Percentiles rank a stretch among this genome's conserved stretches.
These are phyloP conservation scores for Cryphonectria nitschkei DNA, from an alignment of 2,329 filamentous ascomycete species.

Conservation along the genomic window DNA sequence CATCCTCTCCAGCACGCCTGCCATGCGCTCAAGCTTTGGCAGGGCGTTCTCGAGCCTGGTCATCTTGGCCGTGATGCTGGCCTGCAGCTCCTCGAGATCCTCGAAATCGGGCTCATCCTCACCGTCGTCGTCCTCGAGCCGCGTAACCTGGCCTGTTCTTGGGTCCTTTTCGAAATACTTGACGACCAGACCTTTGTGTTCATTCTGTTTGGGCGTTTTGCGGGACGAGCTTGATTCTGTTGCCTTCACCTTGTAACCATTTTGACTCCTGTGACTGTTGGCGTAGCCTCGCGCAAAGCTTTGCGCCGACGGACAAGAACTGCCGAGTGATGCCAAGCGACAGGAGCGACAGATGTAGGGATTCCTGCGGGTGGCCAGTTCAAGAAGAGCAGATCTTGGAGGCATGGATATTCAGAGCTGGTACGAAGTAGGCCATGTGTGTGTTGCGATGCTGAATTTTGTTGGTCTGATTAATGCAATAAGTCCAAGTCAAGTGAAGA, in stretches of 20 bases:
- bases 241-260: not conserved
- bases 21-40: slow-evolving; percentile 14
- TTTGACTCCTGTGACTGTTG: slow-evolving; percentile 5
- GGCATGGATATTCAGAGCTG: slow-evolving; percentile 35
- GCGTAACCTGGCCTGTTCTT: slow-evolving; percentile 18
- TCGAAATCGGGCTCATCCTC: slow-evolving; percentile 75
- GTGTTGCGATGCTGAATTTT: not conserved
- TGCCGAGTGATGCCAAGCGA: slow-evolving; percentile 16
- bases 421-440: slow-evolving; percentile 30
- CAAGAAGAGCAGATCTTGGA: slow-evolving; percentile 26
- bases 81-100: slow-evolving; percentile 70
- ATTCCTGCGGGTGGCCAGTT: slow-evolving; percentile 26
- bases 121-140: slow-evolving; percentile 56
- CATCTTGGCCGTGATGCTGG: slow-evolving; percentile 61
- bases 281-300: slow-evolving; percentile 21
- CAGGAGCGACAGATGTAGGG: slow-evolving; percentile 27
- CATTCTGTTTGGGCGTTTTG: not conserved
- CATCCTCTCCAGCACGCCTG: slow-evolving; percentile 18
- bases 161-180: slow-evolving; percentile 28
- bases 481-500: not conserved
- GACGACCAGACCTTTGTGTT: slow-evolving; percentile 6
- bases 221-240: not conserved
- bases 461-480: not conserved
- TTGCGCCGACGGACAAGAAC: slow-evolving; percentile 11
- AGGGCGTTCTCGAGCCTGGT: slow-evolving; percentile 28